phyloP scores from a whole-genome alignment of 768 basidiomycete genomes.

The Collybia nuda region DNA sequence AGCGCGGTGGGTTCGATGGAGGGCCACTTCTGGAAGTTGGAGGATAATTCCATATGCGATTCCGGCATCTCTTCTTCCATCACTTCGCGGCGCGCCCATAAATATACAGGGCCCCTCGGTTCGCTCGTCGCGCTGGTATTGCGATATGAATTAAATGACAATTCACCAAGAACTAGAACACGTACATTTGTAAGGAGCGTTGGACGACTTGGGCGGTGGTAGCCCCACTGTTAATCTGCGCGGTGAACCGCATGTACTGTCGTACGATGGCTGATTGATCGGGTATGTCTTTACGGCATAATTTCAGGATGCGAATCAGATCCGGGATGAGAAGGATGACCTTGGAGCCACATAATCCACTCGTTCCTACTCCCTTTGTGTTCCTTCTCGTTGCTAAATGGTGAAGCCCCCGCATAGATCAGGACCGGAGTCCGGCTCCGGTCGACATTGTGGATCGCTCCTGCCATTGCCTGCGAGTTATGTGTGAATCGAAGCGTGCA shows the following conservation, averaged over 20 bases:
- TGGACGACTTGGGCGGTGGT: slow-evolving; percentile 51
- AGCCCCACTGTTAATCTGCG: slow-evolving; percentile 55
- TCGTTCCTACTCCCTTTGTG: slow-evolving; percentile 67
- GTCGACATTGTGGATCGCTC: slow-evolving; percentile 73
- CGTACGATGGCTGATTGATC: slow-evolving; percentile 72
- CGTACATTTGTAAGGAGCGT: slow-evolving; percentile 66
- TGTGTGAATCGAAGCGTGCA: not conserved
- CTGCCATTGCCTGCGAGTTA: slow-evolving; percentile 55
- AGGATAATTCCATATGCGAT: slow-evolving; percentile 26
- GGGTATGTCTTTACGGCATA: slow-evolving; percentile 48
- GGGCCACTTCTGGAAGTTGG: slow-evolving; percentile 45
- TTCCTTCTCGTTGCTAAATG: slow-evolving; percentile 56
- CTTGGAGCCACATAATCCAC: slow-evolving; percentile 75
- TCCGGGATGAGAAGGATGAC: slow-evolving; percentile 23
- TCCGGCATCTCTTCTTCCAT: slow-evolving; percentile 63
- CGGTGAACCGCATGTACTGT: slow-evolving; percentile 71
- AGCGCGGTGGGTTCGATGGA: slow-evolving; percentile 50
- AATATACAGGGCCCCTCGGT: slow-evolving; percentile 72
- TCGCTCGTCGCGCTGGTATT: slow-evolving; percentile 58
- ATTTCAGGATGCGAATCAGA: not conserved
- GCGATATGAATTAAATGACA: slow-evolving; percentile 4
- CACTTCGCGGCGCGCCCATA: slow-evolving; percentile 71
- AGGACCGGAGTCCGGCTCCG: slow-evolving; percentile 59
- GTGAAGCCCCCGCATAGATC: slow-evolving; percentile 72
- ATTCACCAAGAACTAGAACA: too few relatives aligned